These are phyloP conservation scores for Trichoderma sp. DNA, from an alignment of 2,329 filamentous ascomycete genomes.

Conservation along the genomic window DNA sequence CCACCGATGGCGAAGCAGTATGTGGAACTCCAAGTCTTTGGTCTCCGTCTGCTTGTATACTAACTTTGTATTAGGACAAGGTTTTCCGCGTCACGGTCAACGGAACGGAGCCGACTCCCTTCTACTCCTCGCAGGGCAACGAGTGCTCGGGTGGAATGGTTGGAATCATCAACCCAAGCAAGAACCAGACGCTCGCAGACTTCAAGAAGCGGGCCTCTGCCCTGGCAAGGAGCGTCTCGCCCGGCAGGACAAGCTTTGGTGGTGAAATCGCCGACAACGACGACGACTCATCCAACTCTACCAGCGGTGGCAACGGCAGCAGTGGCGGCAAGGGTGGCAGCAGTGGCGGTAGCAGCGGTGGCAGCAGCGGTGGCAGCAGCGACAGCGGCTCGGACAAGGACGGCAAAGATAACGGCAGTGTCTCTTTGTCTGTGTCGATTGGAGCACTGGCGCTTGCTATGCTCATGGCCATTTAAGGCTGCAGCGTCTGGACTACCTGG, in stretches of 20 bases:
- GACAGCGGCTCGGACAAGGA: background rate
- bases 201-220: constrained; percentile 37
- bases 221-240: constrained; percentile 34
- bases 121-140: constrained; percentile 44
- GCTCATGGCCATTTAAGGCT: constrained; percentile 10
- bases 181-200: constrained; percentile 35
- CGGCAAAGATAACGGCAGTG: constrained; percentile 6
- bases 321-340: background rate
- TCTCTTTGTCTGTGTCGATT: constrained; percentile 2
- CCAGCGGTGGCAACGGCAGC: background rate
- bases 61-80: constrained; percentile 32
- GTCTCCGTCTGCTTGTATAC: background rate
- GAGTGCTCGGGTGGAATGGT: constrained; percentile 44
- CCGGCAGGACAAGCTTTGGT: constrained; percentile 33
- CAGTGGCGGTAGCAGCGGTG: background rate
- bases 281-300: background rate
- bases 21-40: constrained; percentile 21
- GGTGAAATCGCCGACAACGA: constrained; percentile 33
- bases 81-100: constrained; percentile 41
- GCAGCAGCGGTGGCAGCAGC: background rate
- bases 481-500: background rate
- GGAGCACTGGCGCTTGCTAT: constrained; percentile 11
- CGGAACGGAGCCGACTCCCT: constrained; percentile 38
- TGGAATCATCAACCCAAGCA: constrained; percentile 42
- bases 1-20: constrained; percentile 36